phyloP scores from a whole-genome alignment of 129 eudicot genomes.

The Flaveria trinervia region DNA sequence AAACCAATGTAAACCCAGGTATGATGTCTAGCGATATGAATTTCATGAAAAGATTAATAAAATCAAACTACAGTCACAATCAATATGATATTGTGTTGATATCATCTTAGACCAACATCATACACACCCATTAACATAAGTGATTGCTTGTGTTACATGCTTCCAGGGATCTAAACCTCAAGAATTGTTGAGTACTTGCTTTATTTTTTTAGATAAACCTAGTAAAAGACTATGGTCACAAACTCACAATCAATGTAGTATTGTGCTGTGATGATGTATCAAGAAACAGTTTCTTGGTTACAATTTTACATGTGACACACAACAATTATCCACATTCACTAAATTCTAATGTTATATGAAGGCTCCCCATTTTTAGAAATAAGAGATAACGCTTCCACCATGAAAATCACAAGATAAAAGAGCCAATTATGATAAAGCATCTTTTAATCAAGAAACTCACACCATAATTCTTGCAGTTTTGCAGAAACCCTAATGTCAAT shows the following conservation, averaged over 20 bases:
- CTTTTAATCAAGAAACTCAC: neutral
- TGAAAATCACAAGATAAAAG: neutral
- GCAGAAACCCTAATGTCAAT: constrained; percentile 28
- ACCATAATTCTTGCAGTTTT: no score
- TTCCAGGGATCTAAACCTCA: no score
- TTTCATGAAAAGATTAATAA: constrained; percentile 3
- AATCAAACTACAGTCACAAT: neutral
- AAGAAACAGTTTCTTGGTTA: constrained; percentile 13
- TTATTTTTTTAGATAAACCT: no score
- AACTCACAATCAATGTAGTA: neutral
- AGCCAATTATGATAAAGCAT: neutral
- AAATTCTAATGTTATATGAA: neutral
- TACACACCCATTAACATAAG: no score
- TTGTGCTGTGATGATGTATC: neutral
- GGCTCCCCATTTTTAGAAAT: constrained; percentile 6
- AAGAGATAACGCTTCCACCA: neutral
- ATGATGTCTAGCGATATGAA: neutral
- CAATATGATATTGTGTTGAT: constrained; percentile 2
- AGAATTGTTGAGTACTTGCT: no score
- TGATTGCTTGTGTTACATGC: no score
- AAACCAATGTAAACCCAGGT: constrained; percentile 21
- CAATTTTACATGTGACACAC: constrained; percentile 7
- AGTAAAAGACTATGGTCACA: neutral
- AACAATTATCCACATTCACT: neutral
- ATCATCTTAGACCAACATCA: no score